Percentiles rank a stretch among this genome's conserved stretches.
Evolutionary conservation across 306 rosid species (phyloP).

Genomic region (Leucaena leucocephala): DNA sequence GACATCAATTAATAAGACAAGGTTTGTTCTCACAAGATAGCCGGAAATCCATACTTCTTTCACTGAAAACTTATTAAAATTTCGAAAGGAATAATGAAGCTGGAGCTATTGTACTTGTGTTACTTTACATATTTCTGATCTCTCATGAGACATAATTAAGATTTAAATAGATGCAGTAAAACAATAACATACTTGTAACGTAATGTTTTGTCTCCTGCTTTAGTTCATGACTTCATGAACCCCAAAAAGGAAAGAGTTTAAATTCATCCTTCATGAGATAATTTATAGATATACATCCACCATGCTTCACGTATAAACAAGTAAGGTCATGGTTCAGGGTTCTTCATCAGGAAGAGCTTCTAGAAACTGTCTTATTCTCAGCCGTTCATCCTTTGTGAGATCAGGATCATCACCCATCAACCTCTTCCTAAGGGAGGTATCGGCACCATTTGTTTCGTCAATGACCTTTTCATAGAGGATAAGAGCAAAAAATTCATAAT

Average conservation of each 20-base stretch:
- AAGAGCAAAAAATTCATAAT: constrained; percentile 26
- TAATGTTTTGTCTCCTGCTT: neutral
- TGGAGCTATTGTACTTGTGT: neutral
- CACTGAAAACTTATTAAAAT: neutral
- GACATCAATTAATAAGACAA: too few species aligned
- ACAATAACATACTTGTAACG: neutral
- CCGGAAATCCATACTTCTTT: neutral
- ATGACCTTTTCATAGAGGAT: constrained; percentile 52
- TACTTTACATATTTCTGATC: neutral
- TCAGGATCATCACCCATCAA: constrained; percentile 66
- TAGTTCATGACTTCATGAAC: neutral
- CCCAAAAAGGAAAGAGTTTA: neutral
- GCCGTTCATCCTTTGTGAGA: constrained; percentile 65
- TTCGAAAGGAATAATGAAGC: neutral
- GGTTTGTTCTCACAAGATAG: neutral
- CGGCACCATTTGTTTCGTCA: constrained; percentile 48
- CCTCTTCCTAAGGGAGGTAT: constrained; percentile 57
- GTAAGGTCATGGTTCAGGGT: constrained; percentile 34
- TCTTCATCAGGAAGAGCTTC: constrained; percentile 57
- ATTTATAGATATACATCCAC: neutral
- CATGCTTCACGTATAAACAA: neutral
- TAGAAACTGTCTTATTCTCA: constrained; percentile 64
- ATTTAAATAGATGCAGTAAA: neutral
- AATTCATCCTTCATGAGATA: neutral
- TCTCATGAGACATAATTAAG: neutral